Conservation (phyloP, 192 early-diverging fungal species). For the Entophlyctis luteolus region DNA sequence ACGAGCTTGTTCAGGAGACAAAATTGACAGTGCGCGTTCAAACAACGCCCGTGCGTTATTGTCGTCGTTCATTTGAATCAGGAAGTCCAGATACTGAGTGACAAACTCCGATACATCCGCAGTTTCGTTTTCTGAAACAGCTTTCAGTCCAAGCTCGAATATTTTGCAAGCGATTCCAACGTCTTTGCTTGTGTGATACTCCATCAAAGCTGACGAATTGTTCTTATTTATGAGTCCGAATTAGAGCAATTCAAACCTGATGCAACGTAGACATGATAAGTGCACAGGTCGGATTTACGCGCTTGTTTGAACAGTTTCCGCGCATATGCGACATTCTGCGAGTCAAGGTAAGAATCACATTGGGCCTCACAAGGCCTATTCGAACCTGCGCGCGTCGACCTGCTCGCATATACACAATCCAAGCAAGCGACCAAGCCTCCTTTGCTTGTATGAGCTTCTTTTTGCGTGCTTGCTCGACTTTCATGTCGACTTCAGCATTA, state of each 20-base stretch:
- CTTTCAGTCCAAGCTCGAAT: conserved; percentile 84
- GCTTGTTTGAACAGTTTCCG: conserved; percentile 74
- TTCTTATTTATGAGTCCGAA: neutral
- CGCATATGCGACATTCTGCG: conserved; percentile 64
- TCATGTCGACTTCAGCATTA: conserved; percentile 53
- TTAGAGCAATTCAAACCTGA: conserved; percentile 56
- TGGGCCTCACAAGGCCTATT: too few species aligned
- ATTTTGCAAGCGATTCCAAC: conserved; percentile 77
- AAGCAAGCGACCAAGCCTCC: conserved; percentile 62
- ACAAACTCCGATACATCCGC: conserved; percentile 49
- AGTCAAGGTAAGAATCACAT: too few species aligned
- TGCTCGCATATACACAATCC: conserved; percentile 87
- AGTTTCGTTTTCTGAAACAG: conserved; percentile 66
- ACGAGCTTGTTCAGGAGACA: conserved; percentile 64
- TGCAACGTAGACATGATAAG: conserved; percentile 84
- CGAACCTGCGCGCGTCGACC: conserved; percentile 70
- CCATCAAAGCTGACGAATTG: conserved; percentile 68
- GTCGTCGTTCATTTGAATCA: conserved; percentile 86
- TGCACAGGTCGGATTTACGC: conserved; percentile 67
- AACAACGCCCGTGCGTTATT: conserved; percentile 87
- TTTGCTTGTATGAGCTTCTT: conserved; percentile 57
- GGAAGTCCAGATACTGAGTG: conserved; percentile 76
- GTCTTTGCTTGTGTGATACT: conserved; percentile 87
- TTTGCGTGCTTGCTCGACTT: conserved; percentile 53
- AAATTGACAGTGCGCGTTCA: conserved; percentile 75